Base-by-base conservation (phyloP, 2,329 filamentous ascomycete genomes). In the Trichoderma sp. region DNA sequence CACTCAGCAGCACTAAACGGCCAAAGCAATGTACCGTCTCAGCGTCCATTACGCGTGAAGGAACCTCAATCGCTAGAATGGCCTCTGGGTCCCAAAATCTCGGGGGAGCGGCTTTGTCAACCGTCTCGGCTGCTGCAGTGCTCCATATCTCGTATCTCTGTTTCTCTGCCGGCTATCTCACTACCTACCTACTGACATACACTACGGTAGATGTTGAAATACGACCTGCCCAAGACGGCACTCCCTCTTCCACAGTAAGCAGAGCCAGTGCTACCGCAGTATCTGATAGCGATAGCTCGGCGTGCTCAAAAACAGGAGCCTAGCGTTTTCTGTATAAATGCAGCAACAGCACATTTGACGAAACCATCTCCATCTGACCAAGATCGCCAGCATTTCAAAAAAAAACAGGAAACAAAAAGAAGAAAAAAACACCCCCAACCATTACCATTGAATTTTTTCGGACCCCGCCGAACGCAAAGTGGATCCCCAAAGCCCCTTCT, bases 71-170 rank as follows among this genome's bases (percentile, higher is more conserved):
- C 0, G 13, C 5, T 18, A 3, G 37, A n/a, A 18, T 43, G n/a
- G 39, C 39, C 16, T 43, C 39, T 43, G 16, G 6, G 39, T 64
- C 60, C 60, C 32, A 39, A 43, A 54, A 34, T 6, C 60, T 64
- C 60, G 60, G 60, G 49, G 60, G 60, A 64, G 54, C 49, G 60
- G 59, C 43, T 52, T 46, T 46, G 46, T 32, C 59, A 63, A 55
- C 34, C 49, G 60, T 52, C 46, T 64, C 60, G 39, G 34, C 34
- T 39, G n/a, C 56, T 59, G 13, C 32, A 34, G 11, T 11, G 4
- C 30, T 37, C 11, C 30, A 30, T 55, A n/a, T 32, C 18, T 51
- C 30, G 26, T 60, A 32, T 28, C 59, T 63, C 6, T 32, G 26
- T 52, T 52, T 37, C 28, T 21, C 26, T 43, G 18, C 37, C 37